Base-by-base conservation (phyloP, 1,139 yeast genomes). In the Geotrichum candidum region DNA sequence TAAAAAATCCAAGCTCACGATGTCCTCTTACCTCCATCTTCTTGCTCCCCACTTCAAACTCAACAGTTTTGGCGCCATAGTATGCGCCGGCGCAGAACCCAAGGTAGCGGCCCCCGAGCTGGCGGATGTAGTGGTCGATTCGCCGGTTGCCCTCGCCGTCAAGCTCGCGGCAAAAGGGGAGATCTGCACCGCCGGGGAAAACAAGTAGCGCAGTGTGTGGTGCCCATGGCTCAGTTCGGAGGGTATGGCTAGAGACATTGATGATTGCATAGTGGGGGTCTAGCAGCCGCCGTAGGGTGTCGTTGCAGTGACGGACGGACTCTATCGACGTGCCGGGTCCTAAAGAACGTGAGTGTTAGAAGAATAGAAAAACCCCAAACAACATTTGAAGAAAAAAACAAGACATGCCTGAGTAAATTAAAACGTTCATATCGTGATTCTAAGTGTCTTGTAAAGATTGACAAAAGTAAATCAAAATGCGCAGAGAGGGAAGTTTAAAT, bases 41-140 rank as follows among this genome's bases (percentile, higher is more conserved):
- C 0, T 82, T 80, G 65, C 86, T 79, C 0, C 94, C 95, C 33
- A 82, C 84, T 68, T 90, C 96, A 73, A 94, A 95, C 71, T 94
- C 98, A 66, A 89, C 85, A 57, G 86, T 74, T 0, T 80, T 74
- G 15, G 91, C 81, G 0, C 86, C 94, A 70, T 83, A 94, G 74
- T 95, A 94, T 0, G 89, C 98, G 41, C 99, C 99, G n/a, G 99
- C 96, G 74, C 99, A 94, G 66, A 94, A 83, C 0, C 99, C 99
- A 46, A 94, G 73, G 70, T 78, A 90, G 61, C 79, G 77, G 0
- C 99, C 99, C 25, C 99, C 99, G 60, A 79, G 77, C 45, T 84
- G 78, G 15, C 48, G 51, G 2, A 94, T 91, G 73, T 79, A 92
- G 57, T 83, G 83, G 38, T 76, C 74, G 63, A 94, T 89, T 52